A percentile compares a stretch with the other conserved stretches of the same genome.
Evolutionary conservation across 2,329 filamentous ascomycete genomes (phyloP).

Genomic region (Didymella pinodella): DNA sequence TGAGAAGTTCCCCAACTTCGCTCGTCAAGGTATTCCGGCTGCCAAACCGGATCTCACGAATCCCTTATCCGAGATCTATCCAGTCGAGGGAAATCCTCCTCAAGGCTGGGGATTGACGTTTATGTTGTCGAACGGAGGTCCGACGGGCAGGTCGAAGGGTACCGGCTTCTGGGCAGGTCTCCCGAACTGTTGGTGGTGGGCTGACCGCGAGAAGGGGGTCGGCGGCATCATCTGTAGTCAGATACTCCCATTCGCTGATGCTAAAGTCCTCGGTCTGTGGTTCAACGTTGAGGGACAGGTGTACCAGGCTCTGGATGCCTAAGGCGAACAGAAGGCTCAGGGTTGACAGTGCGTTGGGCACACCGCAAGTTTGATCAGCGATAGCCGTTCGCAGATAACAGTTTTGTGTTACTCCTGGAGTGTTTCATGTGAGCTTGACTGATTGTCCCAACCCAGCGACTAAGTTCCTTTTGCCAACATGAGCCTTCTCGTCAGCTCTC

Average conservation of each 20-base stretch:
- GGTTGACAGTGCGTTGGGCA: not conserved
- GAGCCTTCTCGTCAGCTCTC: not conserved
- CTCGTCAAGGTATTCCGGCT: slow-evolving; percentile 54
- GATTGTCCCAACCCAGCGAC: not conserved
- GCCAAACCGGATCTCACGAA: slow-evolving; percentile 62
- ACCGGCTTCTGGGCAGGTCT: slow-evolving; percentile 67
- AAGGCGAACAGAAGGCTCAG: not conserved
- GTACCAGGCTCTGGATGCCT: slow-evolving; percentile 25
- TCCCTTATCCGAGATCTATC: slow-evolving; percentile 59
- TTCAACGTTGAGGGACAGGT: slow-evolving; percentile 36
- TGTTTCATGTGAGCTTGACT: not conserved
- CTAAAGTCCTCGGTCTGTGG: slow-evolving; percentile 36
- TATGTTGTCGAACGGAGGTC: slow-evolving; percentile 55
- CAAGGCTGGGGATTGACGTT: slow-evolving; percentile 71
- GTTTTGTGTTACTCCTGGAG: not conserved
- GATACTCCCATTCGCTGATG: slow-evolving; percentile 42
- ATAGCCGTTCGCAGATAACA: not conserved
- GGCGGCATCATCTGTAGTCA: slow-evolving; percentile 50
- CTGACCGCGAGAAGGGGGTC: slow-evolving; percentile 65
- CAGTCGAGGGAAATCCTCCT: slow-evolving; percentile 54
- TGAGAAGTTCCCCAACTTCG: slow-evolving; percentile 61
- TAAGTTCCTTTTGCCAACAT: not conserved
- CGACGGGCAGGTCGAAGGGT: slow-evolving; percentile 38
- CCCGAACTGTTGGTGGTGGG: slow-evolving; percentile 69
- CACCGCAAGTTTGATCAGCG: not conserved